phyloP scores from a whole-genome alignment of 331 rosid genomes.

The Pyrus hybrid region DNA sequence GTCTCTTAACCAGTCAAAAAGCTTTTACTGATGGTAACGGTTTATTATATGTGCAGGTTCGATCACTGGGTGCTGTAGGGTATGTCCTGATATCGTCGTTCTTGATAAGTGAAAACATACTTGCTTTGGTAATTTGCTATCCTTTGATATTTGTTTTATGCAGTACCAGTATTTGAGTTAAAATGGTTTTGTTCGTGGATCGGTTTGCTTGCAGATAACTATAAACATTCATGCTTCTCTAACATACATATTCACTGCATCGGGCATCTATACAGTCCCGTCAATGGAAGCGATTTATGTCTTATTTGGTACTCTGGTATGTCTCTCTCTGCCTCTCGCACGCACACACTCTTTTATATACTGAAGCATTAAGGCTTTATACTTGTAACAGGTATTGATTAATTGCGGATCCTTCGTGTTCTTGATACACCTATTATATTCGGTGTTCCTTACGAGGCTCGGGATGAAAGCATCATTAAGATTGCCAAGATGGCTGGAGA shows the following conservation, averaged over 20 bases:
- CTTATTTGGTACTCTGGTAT: conserved; percentile 70
- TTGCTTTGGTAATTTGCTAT: conserved; percentile 58
- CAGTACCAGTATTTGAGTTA: neutral
- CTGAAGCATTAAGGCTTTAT: neutral
- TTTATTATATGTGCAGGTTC: conserved; percentile 45
- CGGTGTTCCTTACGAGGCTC: conserved; percentile 72
- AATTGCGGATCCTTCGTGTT: conserved; percentile 70
- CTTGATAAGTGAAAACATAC: conserved; percentile 88
- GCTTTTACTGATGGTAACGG: neutral
- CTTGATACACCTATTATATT: conserved; percentile 80
- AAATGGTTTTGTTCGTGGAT: neutral
- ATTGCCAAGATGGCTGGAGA: conserved; percentile 92
- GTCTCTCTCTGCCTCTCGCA: neutral
- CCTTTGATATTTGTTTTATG: neutral
- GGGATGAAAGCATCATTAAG: conserved; percentile 82
- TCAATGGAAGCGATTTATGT: conserved; percentile 67
- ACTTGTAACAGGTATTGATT: conserved; percentile 51
- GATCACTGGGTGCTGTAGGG: conserved; percentile 78
- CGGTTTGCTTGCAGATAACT: conserved; percentile 64
- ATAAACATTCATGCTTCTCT: conserved; percentile 94
- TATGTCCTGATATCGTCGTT: conserved; percentile 77
- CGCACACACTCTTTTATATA: neutral
- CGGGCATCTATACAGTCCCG: conserved; percentile 61
- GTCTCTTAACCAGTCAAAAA: neutral
- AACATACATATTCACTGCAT: conserved; percentile 68